Evolutionary conservation across 257 asterid genomes (phyloP).

Genomic region (Nicotiana tomentosiformis): DNA sequence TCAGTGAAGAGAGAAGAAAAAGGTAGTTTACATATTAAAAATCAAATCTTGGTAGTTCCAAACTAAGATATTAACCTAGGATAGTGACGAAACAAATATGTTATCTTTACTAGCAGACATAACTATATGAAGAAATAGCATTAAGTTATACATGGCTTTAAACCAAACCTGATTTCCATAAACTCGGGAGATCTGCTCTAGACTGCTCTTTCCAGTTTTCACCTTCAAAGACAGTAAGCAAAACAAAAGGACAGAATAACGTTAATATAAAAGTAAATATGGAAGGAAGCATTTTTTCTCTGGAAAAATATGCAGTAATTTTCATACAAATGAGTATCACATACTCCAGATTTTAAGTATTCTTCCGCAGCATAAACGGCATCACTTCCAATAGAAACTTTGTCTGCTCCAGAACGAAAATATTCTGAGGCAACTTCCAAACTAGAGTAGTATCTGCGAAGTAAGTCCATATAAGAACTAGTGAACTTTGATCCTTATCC

Average conservation of each 20-base stretch:
- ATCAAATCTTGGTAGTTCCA: neutral
- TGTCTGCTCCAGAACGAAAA: slow-evolving; percentile 97
- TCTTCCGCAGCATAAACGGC: slow-evolving; percentile 98
- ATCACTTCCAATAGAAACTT: slow-evolving; percentile 94
- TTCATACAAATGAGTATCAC: slow-evolving; percentile 1
- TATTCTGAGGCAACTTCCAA: slow-evolving; percentile 98
- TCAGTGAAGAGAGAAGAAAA: neutral
- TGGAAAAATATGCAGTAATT: neutral
- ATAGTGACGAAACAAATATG: slow-evolving; percentile 3
- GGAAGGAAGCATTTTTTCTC: neutral
- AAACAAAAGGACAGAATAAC: slow-evolving; percentile 13
- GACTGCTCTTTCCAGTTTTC: slow-evolving; percentile 84
- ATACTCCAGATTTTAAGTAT: slow-evolving; percentile 71
- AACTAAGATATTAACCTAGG: slow-evolving; percentile 1
- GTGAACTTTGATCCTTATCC: neutral
- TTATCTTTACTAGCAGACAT: neutral
- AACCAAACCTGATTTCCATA: slow-evolving; percentile 83
- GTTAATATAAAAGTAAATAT: neutral
- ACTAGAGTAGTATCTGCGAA: slow-evolving; percentile 77
- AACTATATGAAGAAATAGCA: neutral
- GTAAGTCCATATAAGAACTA: neutral
- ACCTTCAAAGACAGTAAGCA: slow-evolving; percentile 34
- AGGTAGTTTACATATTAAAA: neutral
- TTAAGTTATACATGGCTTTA: neutral
- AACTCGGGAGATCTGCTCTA: slow-evolving; percentile 88